These are phyloP conservation scores for Xylariomycetidae sp. DNA, from an alignment of 2,329 filamentous ascomycete genomes.

Conservation along the genomic window DNA sequence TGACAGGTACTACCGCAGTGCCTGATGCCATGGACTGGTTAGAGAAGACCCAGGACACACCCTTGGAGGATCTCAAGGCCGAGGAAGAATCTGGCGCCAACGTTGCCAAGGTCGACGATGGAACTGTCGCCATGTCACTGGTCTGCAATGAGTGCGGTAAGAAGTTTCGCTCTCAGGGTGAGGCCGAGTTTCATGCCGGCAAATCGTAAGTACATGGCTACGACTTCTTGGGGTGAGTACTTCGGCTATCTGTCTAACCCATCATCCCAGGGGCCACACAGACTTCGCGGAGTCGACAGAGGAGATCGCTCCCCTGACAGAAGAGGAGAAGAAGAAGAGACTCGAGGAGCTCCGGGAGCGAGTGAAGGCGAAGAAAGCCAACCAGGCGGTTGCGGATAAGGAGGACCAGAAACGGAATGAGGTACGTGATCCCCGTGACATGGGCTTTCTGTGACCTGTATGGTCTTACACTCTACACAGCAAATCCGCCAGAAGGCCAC, in stretches of 20 bases:
- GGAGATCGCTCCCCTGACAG: conserved; percentile 82
- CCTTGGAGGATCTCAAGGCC: conserved; percentile 72
- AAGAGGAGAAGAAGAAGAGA: conserved; percentile 81
- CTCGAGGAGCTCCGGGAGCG: conserved; percentile 69
- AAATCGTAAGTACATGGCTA: conserved; percentile 57
- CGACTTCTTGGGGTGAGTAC: too few relatives aligned
- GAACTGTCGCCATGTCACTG: conserved; percentile 69
- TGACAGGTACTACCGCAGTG: conserved; percentile 44
- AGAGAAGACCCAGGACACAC: conserved; percentile 82
- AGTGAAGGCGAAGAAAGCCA: conserved; percentile 65
- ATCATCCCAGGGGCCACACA: conserved; percentile 61
- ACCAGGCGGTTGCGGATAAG: conserved; percentile 66
- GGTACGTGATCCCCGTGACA: too few relatives aligned
- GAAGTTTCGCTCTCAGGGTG: conserved; percentile 72
- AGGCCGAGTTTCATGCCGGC: conserved; percentile 84
- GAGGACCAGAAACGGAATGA: conserved; percentile 81
- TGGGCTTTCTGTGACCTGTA: too few relatives aligned
- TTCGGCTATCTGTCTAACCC: conserved; percentile 12
- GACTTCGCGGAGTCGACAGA: conserved; percentile 93
- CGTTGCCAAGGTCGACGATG: conserved; percentile 59
- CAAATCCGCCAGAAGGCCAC: conserved; percentile 79
- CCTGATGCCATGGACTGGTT: conserved; percentile 92
- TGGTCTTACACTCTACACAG: conserved; percentile 28
- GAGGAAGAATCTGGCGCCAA: conserved; percentile 45
- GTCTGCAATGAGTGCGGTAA: conserved; percentile 95